Percentiles rank a stretch among this genome's conserved stretches.
phyloP scores from a whole-genome alignment of 176 grass and related monocot species.

The Carex myosuroides region DNA sequence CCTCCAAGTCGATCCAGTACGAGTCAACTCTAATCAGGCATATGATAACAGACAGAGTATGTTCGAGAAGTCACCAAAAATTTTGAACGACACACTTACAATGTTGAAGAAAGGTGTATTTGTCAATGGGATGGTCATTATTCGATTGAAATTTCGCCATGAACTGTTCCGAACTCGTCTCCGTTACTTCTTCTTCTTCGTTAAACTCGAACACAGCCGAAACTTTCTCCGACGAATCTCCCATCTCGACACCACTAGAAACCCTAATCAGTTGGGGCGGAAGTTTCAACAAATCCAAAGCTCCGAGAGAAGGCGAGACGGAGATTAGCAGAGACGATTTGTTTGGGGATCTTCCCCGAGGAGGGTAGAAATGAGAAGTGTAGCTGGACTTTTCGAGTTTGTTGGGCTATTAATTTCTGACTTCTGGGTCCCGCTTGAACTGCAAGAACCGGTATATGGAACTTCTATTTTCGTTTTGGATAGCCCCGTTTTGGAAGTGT shows the following conservation, averaged over 20 bases:
- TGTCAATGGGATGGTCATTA: neutral
- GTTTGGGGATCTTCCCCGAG: neutral
- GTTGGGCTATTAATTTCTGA: neutral
- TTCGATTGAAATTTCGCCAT: neutral
- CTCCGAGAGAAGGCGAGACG: neutral
- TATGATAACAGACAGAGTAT: neutral
- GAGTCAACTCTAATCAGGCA: neutral
- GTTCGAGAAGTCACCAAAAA: neutral
- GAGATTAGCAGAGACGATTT: neutral
- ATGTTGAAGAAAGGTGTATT: neutral
- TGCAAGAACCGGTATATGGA: neutral
- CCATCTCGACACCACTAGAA: neutral
- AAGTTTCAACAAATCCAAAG: neutral
- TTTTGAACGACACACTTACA: neutral
- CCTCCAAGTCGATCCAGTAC: neutral
- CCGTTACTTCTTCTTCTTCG: neutral
- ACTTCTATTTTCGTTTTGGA: neutral
- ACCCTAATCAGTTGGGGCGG: neutral
- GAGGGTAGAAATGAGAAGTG: neutral
- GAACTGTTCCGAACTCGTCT: neutral
- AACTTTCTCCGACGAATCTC: neutral
- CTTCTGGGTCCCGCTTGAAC: neutral
- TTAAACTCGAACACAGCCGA: neutral
- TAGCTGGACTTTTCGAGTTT: neutral
- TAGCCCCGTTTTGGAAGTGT: neutral